These are phyloP conservation scores for Boletus subcaerulescens DNA, from an alignment of 768 basidiomycete species.

Conservation along the genomic window DNA sequence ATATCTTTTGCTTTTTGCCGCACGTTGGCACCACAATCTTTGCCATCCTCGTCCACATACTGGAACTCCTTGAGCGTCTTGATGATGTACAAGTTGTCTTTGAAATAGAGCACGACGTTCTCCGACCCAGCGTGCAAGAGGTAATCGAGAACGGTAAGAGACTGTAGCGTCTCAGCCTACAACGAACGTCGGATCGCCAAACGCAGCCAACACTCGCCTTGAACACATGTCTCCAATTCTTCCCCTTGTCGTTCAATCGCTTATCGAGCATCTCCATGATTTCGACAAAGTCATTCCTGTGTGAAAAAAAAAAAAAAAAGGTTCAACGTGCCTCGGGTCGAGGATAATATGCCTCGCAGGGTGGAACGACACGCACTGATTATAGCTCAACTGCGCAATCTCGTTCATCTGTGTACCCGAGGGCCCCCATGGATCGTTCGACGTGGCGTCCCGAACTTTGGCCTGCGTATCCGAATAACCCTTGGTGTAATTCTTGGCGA, in stretches of 20 bases:
- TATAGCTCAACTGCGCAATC: slow-evolving; percentile 93
- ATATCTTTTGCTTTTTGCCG: slow-evolving; percentile 98
- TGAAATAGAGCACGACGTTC: slow-evolving; percentile 98
- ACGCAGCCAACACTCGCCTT: slow-evolving; percentile 56
- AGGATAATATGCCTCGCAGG: neutral
- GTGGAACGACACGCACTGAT: slow-evolving; percentile 62
- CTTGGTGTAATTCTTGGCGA: slow-evolving; percentile 94
- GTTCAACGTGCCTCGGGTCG: no score
- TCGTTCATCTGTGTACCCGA: slow-evolving; percentile 99
- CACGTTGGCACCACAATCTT: slow-evolving; percentile 98
- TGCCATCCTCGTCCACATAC: slow-evolving; percentile 89
- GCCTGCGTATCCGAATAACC: slow-evolving; percentile 94
- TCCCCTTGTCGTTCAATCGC: slow-evolving; percentile 96
- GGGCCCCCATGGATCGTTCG: slow-evolving; percentile 98
- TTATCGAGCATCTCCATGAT: slow-evolving; percentile 99
- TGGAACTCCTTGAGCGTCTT: slow-evolving; percentile 99
- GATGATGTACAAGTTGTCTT: slow-evolving; percentile 95
- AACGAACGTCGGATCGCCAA: neutral
- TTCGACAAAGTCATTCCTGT: slow-evolving; percentile 92
- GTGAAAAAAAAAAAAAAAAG: neutral
- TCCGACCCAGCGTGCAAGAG: slow-evolving; percentile 94
- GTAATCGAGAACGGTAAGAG: slow-evolving; percentile 93
- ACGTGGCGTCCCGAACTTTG: slow-evolving; percentile 94
- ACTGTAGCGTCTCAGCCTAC: slow-evolving; percentile 40
- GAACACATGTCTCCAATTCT: slow-evolving; percentile 99